A percentile compares a stretch with the other conserved stretches of the same genome.
These are phyloP conservation scores for Candida silvicultrix DNA, from an alignment of 805 yeast species.

Conservation along the genomic window DNA sequence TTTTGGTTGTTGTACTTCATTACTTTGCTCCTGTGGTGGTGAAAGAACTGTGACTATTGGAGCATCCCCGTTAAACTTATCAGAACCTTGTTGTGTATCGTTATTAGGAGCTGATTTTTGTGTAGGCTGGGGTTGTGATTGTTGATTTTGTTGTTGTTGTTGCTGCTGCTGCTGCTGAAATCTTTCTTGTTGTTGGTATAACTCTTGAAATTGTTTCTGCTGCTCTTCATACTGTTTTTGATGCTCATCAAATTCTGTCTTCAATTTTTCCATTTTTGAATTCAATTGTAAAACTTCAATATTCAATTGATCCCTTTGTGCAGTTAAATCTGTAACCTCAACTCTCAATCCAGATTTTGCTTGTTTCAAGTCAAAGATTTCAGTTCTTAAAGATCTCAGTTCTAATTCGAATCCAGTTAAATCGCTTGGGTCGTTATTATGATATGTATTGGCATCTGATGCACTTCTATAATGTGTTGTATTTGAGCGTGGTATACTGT, in stretches of 20 bases:
- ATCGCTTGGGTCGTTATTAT: conserved; percentile 12
- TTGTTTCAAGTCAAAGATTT: conserved; percentile 33
- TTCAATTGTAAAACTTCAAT: conserved; percentile 35
- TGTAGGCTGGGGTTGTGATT: neutral
- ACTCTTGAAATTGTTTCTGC: neutral
- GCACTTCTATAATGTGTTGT: conserved; percentile 1
- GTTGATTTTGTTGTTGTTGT: neutral
- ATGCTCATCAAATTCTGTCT: neutral
- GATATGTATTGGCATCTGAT: conserved; percentile 10
- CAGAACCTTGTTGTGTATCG: neutral
- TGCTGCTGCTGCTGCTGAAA: neutral
- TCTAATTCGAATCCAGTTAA: conserved; percentile 25
- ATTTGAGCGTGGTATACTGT: conserved; percentile 2
- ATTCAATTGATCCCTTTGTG: conserved; percentile 39
- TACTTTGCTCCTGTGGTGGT: neutral
- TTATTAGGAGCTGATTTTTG: neutral
- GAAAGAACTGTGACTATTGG: neutral
- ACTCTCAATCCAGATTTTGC: conserved; percentile 36
- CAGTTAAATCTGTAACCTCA: conserved; percentile 47
- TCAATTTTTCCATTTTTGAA: conserved; percentile 16
- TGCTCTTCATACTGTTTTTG: neutral
- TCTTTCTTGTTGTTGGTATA: neutral
- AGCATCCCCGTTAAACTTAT: neutral
- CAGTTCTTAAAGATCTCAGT: conserved; percentile 34
- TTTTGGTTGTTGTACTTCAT: conserved; percentile 14